These are phyloP conservation scores for Daedaleopsis nitida DNA, from an alignment of 768 basidiomycete species.

Conservation along the genomic window DNA sequence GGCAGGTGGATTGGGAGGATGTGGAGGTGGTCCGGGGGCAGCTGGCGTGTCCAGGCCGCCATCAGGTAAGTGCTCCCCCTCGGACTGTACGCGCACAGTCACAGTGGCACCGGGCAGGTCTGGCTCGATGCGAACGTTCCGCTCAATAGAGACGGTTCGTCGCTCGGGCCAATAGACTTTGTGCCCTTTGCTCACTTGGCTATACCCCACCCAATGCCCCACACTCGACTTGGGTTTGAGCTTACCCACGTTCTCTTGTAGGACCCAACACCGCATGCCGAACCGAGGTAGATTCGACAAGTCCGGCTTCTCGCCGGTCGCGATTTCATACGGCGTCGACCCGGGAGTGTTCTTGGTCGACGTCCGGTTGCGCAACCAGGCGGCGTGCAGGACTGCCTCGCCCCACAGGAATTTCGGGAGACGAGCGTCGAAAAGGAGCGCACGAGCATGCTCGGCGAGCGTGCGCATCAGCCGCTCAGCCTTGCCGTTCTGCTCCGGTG, in stretches of 20 bases:
- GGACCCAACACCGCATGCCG: conserved; percentile 2
- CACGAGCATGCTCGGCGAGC: conserved; percentile 17
- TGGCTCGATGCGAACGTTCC: conserved; percentile 1
- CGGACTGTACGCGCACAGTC: conserved; percentile 2
- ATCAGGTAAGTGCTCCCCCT: conserved; percentile 4
- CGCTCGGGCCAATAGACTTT: conserved; percentile 12
- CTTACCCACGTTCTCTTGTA: neutral
- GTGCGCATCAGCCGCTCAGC: conserved; percentile 21
- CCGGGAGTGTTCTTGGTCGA: conserved; percentile 1
- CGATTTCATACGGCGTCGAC: neutral
- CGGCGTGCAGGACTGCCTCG: conserved; percentile 10
- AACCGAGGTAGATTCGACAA: neutral
- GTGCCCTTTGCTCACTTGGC: conserved; percentile 4
- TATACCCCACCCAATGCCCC: conserved; percentile 3
- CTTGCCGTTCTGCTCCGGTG: conserved; percentile 18
- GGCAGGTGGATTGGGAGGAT: neutral
- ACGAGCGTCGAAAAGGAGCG: conserved; percentile 6
- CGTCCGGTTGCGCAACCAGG: conserved; percentile 7
- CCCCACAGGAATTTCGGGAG: conserved; percentile 12
- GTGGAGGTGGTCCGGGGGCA: neutral
- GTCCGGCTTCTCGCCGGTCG: conserved; percentile 3
- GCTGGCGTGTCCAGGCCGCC: neutral
- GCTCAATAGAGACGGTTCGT: conserved; percentile 8
- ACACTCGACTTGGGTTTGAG: neutral
- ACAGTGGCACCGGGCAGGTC: neutral